phyloP scores from a whole-genome alignment of 2,329 filamentous ascomycete genomes.

The Simplicillium sp. region DNA sequence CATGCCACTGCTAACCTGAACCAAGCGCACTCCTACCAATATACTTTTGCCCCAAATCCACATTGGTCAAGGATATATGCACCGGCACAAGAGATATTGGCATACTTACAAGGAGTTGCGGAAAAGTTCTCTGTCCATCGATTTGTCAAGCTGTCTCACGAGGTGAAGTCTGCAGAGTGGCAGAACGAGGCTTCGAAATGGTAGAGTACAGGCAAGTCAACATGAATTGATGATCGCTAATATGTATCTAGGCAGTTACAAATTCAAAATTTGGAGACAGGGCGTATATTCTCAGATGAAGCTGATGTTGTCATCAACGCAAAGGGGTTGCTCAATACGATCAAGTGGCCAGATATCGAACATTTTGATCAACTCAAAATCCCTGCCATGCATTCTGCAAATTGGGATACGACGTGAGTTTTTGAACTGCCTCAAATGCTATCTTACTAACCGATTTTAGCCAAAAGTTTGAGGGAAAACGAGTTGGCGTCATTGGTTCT shows the following conservation, averaged over 20 bases:
- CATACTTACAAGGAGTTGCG: constrained; percentile 36
- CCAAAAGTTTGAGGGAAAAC: constrained; percentile 29
- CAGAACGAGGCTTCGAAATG: constrained; percentile 13
- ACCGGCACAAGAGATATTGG: constrained; percentile 35
- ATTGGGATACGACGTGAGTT: constrained; percentile 30
- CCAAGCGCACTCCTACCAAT: constrained; percentile 44
- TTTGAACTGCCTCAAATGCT: not conserved
- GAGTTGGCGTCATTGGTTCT: constrained; percentile 40
- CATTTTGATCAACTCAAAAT: constrained; percentile 30
- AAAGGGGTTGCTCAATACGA: constrained; percentile 31
- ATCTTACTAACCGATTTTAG: too few species aligned
- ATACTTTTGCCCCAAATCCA: constrained; percentile 45
- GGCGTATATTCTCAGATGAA: constrained; percentile 26
- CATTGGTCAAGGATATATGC: constrained; percentile 44
- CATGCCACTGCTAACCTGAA: not conserved
- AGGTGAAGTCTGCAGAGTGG: constrained; percentile 31
- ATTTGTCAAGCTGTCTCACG: constrained; percentile 34
- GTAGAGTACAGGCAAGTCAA: not conserved
- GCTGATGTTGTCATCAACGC: constrained; percentile 30
- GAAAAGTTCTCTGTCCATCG: constrained; percentile 34
- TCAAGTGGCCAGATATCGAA: constrained; percentile 31
- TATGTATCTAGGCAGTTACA: not conserved
- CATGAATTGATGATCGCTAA: not conserved
- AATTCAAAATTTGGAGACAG: constrained; percentile 18
- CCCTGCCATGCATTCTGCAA: constrained; percentile 34